Percentiles rank a stretch among this genome's conserved stretches.
phyloP scores from a whole-genome alignment of 345 rosid species.

The Ailanthus altissimus region DNA sequence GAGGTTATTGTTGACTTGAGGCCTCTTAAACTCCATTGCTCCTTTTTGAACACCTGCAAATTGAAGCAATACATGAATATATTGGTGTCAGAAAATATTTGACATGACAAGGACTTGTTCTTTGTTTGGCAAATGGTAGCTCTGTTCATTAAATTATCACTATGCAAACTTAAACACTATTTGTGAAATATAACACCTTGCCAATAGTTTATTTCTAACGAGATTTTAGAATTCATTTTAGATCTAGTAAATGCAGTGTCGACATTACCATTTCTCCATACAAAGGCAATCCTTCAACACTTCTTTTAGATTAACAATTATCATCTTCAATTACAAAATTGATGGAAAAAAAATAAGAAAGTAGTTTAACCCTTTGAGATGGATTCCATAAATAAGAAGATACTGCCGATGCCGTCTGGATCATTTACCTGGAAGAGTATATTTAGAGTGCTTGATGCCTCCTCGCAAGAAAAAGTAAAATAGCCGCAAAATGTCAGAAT shows the following conservation, averaged over 20 bases:
- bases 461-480: conserved; percentile 3
- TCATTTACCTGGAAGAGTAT: conserved; percentile 32
- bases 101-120: background rate
- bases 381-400: conserved; percentile 38
- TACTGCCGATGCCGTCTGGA: conserved; percentile 26
- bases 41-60: conserved; percentile 34
- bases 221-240: conserved; percentile 1
- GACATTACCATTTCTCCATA: background rate
- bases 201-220: background rate
- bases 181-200: background rate
- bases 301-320: background rate
- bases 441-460: background rate
- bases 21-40: conserved; percentile 28
- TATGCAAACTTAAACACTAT: background rate
- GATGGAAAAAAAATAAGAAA: conserved; percentile 6
- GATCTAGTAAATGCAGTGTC: background rate
- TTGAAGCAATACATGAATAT: conserved; percentile 18
- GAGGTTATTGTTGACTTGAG: conserved; percentile 27
- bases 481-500: background rate
- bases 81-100: background rate
- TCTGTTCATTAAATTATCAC: background rate
- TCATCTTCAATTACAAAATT: background rate
- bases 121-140: background rate
- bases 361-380: conserved; percentile 35
- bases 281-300: background rate